Evolutionary conservation across 106 monocot species (phyloP).

Genomic region (Chionographis japonica): DNA sequence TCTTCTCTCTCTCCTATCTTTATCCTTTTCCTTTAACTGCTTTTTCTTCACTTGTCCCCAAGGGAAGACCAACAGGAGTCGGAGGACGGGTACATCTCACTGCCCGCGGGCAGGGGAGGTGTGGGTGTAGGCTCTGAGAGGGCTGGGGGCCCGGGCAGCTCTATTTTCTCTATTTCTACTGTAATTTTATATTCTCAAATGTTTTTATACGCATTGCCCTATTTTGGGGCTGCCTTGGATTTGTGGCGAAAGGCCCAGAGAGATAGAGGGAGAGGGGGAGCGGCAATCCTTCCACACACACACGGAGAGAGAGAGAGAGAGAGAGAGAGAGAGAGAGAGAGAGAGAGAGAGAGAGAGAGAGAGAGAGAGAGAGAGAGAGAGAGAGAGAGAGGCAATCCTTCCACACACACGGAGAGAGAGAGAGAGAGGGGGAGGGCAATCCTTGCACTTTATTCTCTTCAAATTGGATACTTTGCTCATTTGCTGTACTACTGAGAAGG

Average conservation of each 20-base stretch:
- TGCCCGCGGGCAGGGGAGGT: constrained; percentile 12
- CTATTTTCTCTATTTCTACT: background rate
- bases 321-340: constrained; percentile 9
- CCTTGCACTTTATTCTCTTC: constrained; percentile 52
- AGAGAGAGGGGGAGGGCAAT: constrained; percentile 25
- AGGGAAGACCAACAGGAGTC: constrained; percentile 28
- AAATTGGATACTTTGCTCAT: constrained; percentile 18
- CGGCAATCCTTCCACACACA: constrained; percentile 1
- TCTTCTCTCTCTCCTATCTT: background rate
- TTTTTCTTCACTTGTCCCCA: constrained; percentile 6
- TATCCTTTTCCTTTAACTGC: constrained; percentile 10
- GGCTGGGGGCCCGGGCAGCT: background rate
- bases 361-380: constrained; percentile 15
- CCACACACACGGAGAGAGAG: background rate
- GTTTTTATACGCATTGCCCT: background rate
- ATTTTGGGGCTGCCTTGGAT: constrained; percentile 17
- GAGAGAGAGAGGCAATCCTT: background rate
- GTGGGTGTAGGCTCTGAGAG: too few species aligned
- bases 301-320: constrained; percentile 14
- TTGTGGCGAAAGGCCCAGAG: constrained; percentile 25
- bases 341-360: constrained; percentile 11
- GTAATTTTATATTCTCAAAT: background rate
- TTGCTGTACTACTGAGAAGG: constrained; percentile 24
- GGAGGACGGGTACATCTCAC: constrained; percentile 4
- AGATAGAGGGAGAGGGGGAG: constrained; percentile 11